A percentile compares a stretch with the other conserved stretches of the same genome.
Conservation (phyloP, 148 eudicot species). For the Rhododendron molle region DNA sequence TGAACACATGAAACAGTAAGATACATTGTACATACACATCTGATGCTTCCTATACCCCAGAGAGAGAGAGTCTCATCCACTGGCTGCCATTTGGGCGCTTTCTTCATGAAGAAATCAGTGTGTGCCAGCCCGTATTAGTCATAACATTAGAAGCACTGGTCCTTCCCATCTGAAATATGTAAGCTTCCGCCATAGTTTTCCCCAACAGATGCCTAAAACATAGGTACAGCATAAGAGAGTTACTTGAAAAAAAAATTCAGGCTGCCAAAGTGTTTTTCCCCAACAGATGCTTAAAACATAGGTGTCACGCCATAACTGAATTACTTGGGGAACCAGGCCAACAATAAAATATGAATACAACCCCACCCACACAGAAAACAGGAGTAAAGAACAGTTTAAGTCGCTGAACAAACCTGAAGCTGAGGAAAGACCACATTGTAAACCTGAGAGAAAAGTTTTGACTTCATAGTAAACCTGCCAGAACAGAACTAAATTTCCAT, state of each 20-base stretch:
- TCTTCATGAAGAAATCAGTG: background rate
- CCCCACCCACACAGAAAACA: background rate
- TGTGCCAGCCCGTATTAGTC: background rate
- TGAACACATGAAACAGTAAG: background rate
- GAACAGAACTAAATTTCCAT: conserved; percentile 21
- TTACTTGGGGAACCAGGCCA: background rate
- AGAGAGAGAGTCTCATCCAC: background rate
- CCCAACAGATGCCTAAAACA: conserved; percentile 47
- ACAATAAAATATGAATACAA: background rate
- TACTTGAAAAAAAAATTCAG: background rate
- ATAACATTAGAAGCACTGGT: conserved; percentile 11
- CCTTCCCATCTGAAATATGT: conserved; percentile 27
- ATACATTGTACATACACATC: conserved; percentile 13
- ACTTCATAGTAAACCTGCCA: conserved; percentile 58
- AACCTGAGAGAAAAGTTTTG: conserved; percentile 45
- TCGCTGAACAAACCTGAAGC: conserved; percentile 54
- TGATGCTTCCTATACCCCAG: background rate
- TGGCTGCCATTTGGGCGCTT: background rate
- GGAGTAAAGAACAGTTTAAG: background rate
- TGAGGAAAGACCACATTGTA: conserved; percentile 47
- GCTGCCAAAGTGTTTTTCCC: conserved; percentile 66
- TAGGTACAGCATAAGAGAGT: background rate
- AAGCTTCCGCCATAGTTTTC: conserved; percentile 82
- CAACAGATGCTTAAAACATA: conserved; percentile 42
- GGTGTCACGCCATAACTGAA: background rate